Percentiles rank a stretch among this genome's conserved stretches.
Evolutionary conservation across 2,329 filamentous ascomycete species (phyloP).

Genomic region (Clarireedia monteithiana): DNA sequence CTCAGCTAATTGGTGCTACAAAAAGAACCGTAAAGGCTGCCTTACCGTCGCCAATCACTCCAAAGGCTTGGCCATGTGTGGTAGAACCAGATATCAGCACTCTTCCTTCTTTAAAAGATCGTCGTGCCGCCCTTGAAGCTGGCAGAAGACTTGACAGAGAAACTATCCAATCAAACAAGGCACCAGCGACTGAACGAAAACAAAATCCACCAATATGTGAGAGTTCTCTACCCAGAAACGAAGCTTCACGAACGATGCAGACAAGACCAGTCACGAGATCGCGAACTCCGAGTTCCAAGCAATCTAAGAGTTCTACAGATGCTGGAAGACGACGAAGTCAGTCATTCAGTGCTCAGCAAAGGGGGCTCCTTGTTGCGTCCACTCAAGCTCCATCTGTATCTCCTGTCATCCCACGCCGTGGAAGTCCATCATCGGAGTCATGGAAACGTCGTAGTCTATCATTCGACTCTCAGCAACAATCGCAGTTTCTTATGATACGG

Average conservation of each 20-base stretch:
- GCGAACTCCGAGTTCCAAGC: too few species aligned
- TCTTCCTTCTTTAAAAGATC: neutral
- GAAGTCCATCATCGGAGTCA: neutral
- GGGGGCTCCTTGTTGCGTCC: neutral
- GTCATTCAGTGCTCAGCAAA: too few species aligned
- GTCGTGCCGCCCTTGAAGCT: neutral
- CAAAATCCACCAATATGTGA: neutral
- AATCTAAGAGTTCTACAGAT: too few species aligned
- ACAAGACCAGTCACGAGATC: neutral
- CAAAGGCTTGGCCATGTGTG: constrained; percentile 4
- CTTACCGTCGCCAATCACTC: constrained; percentile 3
- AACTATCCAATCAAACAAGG: neutral
- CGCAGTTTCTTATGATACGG: neutral
- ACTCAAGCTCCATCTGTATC: neutral
- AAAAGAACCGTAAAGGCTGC: neutral
- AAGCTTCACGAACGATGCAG: neutral
- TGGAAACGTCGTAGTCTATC: neutral
- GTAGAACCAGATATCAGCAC: constrained; percentile 3
- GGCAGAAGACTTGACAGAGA: neutral
- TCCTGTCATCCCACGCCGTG: neutral
- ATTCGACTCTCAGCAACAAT: neutral
- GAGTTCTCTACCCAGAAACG: neutral
- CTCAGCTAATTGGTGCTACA: neutral
- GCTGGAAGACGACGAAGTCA: too few species aligned
- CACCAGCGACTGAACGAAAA: too few species aligned